Base-by-base conservation (phyloP, 805 yeast genomes). In the Metschnikowia amazonensis region DNA sequence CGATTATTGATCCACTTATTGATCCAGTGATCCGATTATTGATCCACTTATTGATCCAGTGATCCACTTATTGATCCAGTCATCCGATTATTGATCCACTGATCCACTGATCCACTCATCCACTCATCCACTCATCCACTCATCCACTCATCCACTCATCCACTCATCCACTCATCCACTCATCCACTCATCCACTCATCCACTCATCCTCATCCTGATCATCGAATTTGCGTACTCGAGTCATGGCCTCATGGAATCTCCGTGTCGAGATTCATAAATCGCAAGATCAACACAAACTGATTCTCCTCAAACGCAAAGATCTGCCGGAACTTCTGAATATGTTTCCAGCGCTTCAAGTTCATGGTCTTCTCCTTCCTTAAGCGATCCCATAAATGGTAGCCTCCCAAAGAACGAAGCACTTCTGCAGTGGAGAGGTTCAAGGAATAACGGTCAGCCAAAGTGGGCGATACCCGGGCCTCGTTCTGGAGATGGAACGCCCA, bases 341-440 rank as follows among this genome's bases (percentile, higher is more conserved):
- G 74, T 48, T 70, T 70, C 75, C 75, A 70, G 43, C 75, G 58
- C 46, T 68, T 69, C 40, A 67, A 56, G 46, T 67, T 69, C 53
- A 69, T 67, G n/a, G 59, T 52, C 25, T 56, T 48, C 38, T 62
- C 63, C 42, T 67, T 60, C 35, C 59, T 58, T 36, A 69, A 55
- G 20, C 65, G 60, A 52, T 69, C 73, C 75, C 75, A 69, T 36
- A 69, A 60, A 50, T 69, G 69, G 42, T 52, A 57, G 1, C 75
- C 75, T 5, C 75, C 75, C 16, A 69, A 53, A n/a, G 53, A 49
- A 10, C 56, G 51, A 33, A 54, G 43, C 14, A 63, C 49, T 20
- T 40, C 42, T 13, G 47, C 29, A 14, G 52, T 48, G 6, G 61
- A 29, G 11, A 64, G 35, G 5, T 49, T 49, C n/a, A 63, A 36